Conservation (phyloP, 1,284 basidiomycete genomes). For the Ceratobasidium sp. region DNA sequence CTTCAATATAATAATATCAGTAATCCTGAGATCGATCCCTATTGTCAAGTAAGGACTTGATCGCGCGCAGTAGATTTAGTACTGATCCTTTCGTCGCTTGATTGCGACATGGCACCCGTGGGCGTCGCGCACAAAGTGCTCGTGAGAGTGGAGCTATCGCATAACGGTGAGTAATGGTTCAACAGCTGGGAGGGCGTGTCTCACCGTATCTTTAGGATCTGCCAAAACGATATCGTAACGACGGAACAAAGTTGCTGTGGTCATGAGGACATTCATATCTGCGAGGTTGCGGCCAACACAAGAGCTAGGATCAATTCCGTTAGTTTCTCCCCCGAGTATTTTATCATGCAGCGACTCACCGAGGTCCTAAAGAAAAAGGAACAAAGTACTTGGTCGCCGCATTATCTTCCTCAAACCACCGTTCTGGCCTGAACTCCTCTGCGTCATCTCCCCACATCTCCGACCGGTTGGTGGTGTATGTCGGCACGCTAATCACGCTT, state of each 20-base stretch:
- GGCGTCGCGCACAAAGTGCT: no score
- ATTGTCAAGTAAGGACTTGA: no score
- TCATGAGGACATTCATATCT: conserved; percentile 72
- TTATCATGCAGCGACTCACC: no score
- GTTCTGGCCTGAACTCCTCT: conserved; percentile 46
- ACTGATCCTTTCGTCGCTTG: no score
- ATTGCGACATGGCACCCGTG: no score
- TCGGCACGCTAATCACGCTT: conserved; percentile 71
- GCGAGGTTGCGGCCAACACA: conserved; percentile 64
- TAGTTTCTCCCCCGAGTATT: conserved; percentile 55
- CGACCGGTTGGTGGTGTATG: conserved; percentile 71
- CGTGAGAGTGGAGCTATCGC: no score
- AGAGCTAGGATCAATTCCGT: neutral
- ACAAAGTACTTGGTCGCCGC: conserved; percentile 78
- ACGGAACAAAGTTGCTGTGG: conserved; percentile 73
- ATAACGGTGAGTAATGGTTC: no score
- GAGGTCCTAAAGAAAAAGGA: conserved; percentile 63
- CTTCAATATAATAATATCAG: no score
- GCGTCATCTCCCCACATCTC: neutral
- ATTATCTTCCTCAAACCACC: conserved; percentile 68
- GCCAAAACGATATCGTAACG: conserved; percentile 76
- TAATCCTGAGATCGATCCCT: no score
- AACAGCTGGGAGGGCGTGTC: no score
- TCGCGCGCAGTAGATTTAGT: no score
- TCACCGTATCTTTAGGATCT: no score